Evolutionary conservation across 1,284 basidiomycete species (phyloP).

Genomic region (Ceraceosorus guamensis): DNA sequence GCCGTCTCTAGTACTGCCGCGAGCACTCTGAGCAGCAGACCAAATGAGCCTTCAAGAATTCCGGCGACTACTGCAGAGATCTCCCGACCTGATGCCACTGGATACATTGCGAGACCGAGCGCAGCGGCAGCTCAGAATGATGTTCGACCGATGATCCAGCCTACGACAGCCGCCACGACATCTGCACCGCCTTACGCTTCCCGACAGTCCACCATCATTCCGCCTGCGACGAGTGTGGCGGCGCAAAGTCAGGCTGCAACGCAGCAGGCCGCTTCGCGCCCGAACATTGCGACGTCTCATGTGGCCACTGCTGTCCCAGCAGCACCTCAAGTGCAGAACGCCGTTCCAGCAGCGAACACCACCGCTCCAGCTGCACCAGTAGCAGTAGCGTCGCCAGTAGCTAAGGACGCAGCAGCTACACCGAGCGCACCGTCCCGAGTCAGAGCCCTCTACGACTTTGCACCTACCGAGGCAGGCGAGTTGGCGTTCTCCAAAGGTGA

Average conservation of each 20-base stretch:
- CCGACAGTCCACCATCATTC: too few relatives aligned
- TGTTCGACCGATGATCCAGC: too few relatives aligned
- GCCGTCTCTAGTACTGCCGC: too few relatives aligned
- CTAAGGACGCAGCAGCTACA: constrained; percentile 25
- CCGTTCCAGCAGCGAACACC: neutral
- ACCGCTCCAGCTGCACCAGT: constrained; percentile 38
- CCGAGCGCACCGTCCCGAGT: constrained; percentile 52
- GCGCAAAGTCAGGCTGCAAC: neutral
- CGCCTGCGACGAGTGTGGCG: neutral
- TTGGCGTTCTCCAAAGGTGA: constrained; percentile 88
- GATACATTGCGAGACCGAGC: too few relatives aligned
- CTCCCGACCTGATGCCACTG: too few relatives aligned
- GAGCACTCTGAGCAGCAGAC: too few relatives aligned
- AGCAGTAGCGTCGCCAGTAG: constrained; percentile 45
- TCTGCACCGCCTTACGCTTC: too few relatives aligned
- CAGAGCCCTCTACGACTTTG: constrained; percentile 81
- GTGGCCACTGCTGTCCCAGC: neutral
- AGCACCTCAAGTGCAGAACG: constrained; percentile 4
- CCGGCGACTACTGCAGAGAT: too few relatives aligned
- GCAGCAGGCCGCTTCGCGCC: neutral
- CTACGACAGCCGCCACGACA: too few relatives aligned
- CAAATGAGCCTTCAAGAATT: too few relatives aligned
- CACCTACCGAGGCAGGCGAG: constrained; percentile 81
- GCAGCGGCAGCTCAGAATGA: too few relatives aligned
- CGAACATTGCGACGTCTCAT: neutral